phyloP scores from a whole-genome alignment of 345 rosid genomes.

The Euclidium syriacum region DNA sequence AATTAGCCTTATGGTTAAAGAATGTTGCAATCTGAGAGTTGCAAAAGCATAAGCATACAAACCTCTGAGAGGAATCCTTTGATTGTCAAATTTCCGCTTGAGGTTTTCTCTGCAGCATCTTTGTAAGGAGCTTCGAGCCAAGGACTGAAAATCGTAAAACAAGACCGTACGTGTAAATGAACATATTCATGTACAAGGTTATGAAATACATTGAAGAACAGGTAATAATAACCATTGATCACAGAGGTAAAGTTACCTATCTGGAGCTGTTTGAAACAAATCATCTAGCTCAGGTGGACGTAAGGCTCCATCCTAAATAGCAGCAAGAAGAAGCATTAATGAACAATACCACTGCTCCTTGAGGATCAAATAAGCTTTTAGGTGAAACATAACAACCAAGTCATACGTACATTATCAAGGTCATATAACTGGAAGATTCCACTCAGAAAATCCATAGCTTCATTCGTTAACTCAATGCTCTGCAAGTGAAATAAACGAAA shows the following conservation, averaged over 20 bases:
- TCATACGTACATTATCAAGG: constrained; percentile 56
- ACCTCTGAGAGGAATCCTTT: constrained; percentile 70
- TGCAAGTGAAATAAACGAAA: constrained; percentile 27
- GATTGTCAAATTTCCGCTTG: constrained; percentile 52
- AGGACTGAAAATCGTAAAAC: constrained; percentile 52
- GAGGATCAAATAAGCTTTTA: neutral
- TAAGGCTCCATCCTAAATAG: constrained; percentile 64
- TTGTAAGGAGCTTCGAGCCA: constrained; percentile 59
- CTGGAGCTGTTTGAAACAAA: constrained; percentile 77
- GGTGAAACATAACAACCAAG: neutral
- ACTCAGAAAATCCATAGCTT: constrained; percentile 54
- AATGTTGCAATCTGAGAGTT: constrained; percentile 10
- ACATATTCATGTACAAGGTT: neutral
- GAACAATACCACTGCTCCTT: constrained; percentile 10
- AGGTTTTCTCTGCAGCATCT: constrained; percentile 66
- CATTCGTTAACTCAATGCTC: constrained; percentile 69
- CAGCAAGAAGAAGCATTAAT: constrained; percentile 24
- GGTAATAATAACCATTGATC: neutral
- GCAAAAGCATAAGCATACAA: constrained; percentile 27
- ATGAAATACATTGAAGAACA: constrained; percentile 8
- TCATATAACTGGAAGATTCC: constrained; percentile 64
- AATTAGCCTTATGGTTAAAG: constrained; percentile 8
- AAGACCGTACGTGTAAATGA: constrained; percentile 15
- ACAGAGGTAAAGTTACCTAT: constrained; percentile 39
- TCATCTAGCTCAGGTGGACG: constrained; percentile 56